phyloP scores from a whole-genome alignment of 805 yeast genomes.

The Wickerhamiella australiensis region DNA sequence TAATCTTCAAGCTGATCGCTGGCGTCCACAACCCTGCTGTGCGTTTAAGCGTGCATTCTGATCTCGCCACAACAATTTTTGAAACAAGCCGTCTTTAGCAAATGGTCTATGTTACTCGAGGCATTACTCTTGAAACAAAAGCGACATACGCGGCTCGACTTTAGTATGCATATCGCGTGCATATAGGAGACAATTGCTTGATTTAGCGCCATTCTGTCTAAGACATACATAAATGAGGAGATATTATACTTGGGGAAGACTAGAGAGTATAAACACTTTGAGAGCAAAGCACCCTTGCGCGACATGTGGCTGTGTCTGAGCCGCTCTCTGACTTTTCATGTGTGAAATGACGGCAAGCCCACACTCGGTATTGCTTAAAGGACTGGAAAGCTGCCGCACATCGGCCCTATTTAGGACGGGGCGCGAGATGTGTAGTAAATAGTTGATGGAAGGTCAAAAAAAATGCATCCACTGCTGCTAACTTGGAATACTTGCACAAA shows the following conservation, averaged over 20 bases:
- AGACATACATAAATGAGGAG: not conserved
- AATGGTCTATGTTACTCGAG: not conserved
- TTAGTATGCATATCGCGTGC: not conserved
- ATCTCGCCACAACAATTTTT: not conserved
- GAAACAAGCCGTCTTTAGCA: not conserved
- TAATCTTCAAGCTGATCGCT: not conserved
- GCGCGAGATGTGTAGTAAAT: too few relatives aligned
- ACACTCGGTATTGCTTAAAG: not conserved
- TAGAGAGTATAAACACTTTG: not conserved
- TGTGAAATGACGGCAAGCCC: too few relatives aligned
- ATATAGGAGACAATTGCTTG: not conserved
- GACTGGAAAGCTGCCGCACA: not conserved
- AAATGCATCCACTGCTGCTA: too few relatives aligned
- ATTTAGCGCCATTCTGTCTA: not conserved
- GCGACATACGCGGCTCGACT: slow-evolving; percentile 1
- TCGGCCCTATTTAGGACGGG: not conserved
- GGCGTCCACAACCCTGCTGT: too few relatives aligned
- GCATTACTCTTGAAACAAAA: not conserved
- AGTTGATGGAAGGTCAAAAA: too few relatives aligned
- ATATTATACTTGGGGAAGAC: not conserved
- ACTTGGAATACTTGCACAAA: not conserved
- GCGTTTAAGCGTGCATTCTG: not conserved
- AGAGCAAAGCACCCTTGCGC: not conserved
- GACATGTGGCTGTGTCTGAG: too few relatives aligned
- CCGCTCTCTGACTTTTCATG: not conserved